Evolutionary conservation across 2,329 filamentous ascomycete species (phyloP).

Genomic region (Chrysoporthe austroafricana): DNA sequence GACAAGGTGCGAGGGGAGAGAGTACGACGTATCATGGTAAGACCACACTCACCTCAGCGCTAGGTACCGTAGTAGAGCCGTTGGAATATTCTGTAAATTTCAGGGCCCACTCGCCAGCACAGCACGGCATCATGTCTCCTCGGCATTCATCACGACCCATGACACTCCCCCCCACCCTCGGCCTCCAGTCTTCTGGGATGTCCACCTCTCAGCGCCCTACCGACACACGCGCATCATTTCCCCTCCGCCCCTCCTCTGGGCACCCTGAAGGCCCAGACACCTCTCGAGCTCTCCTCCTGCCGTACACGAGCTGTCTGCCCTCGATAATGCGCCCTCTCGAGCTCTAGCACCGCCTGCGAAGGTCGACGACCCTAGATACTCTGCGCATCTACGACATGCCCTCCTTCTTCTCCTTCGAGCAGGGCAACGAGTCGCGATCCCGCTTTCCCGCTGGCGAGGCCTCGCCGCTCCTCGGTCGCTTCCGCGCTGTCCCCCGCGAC

Average conservation of each 20-base stretch:
- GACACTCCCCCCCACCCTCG: background rate
- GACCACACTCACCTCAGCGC: too few relatives aligned
- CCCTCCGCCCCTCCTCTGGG: background rate
- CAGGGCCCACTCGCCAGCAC: constrained; percentile 10
- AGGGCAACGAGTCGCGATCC: constrained; percentile 62
- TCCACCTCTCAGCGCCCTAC: background rate
- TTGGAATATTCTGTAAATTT: too few relatives aligned
- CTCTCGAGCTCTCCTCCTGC: background rate
- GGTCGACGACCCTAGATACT: constrained; percentile 17
- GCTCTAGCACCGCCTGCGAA: constrained; percentile 27
- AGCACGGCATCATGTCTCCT: constrained; percentile 8
- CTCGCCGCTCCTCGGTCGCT: constrained; percentile 66
- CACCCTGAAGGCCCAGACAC: background rate
- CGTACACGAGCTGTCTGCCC: background rate
- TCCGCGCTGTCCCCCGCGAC: constrained; percentile 61
- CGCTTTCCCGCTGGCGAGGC: constrained; percentile 52
- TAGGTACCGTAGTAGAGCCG: background rate
- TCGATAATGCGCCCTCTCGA: constrained; percentile 22
- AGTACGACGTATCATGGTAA: too few relatives aligned
- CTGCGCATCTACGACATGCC: constrained; percentile 51
- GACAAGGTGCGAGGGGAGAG: too few relatives aligned
- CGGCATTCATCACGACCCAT: background rate
- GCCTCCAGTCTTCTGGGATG: background rate
- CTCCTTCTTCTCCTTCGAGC: constrained; percentile 69
- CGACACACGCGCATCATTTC: background rate